These are phyloP conservation scores for Salix udensis DNA, from an alignment of 345 rosid species.

Conservation along the genomic window DNA sequence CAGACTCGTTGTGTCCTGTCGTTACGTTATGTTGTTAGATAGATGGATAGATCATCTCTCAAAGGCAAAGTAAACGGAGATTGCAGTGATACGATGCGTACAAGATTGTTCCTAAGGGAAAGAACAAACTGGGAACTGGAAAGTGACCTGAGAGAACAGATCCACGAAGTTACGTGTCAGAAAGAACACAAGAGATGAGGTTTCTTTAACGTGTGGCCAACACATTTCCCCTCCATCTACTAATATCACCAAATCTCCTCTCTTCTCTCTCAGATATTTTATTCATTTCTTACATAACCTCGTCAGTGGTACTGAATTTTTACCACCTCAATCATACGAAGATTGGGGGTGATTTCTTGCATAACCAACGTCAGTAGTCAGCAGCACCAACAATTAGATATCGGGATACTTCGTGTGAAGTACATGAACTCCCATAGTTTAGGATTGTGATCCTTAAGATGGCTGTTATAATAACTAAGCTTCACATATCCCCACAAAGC, in stretches of 20 bases:
- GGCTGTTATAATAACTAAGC: slow-evolving; percentile 46
- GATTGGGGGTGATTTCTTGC: too few relatives aligned
- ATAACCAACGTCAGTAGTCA: background rate
- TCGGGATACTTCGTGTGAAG: background rate
- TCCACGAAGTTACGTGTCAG: slow-evolving; percentile 49
- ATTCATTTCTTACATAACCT: background rate
- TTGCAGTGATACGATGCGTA: too few relatives aligned
- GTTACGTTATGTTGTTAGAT: too few relatives aligned
- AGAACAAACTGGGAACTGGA: background rate
- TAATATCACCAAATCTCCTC: slow-evolving; percentile 5
- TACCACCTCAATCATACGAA: background rate
- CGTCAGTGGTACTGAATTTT: background rate
- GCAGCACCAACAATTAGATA: background rate
- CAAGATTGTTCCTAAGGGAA: too few relatives aligned
- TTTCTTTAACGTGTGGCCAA: slow-evolving; percentile 84
- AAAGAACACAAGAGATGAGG: slow-evolving; percentile 44
- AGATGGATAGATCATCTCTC: too few relatives aligned
- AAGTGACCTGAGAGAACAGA: background rate
- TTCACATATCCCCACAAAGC: slow-evolving; percentile 48
- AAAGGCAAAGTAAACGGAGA: too few relatives aligned
- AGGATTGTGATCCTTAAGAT: slow-evolving; percentile 20
- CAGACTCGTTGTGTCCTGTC: too few relatives aligned
- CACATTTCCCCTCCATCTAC: slow-evolving; percentile 47
- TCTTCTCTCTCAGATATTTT: slow-evolving; percentile 17
- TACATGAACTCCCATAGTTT: slow-evolving; percentile 26